Base-by-base conservation (phyloP, 1,139 yeast genomes). In the Keqinozyma sinolaborantium region DNA sequence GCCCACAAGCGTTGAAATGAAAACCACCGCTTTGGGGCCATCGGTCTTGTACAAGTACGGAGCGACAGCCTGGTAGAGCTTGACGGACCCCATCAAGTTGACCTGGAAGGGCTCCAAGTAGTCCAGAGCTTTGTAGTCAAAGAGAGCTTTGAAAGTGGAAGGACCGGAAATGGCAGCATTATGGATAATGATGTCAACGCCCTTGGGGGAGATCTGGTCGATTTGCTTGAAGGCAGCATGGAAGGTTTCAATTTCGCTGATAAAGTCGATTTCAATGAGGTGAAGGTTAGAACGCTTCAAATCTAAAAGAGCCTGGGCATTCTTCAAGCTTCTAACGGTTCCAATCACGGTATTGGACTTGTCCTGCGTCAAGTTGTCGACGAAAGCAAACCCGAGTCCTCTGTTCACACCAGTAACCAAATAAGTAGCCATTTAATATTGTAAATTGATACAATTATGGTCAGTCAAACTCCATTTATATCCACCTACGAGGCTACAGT, bases 71-170 rank as follows among this genome's bases (percentile, higher is more conserved):
- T 55, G 53, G 29, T 52, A 39, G 0, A 58, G 34, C 26, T 52
- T 51, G 11, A 63, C 36, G 3, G 66, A 57, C 0, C 65, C 69
- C 4, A 60, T 26, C n/a, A 51, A 40, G 31, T 64, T 64, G 19
- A 50, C 45, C 19, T 42, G 43, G 33, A 47, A 53, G n/a, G n/a
- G n/a, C n/a, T n/a, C n/a, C n/a, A n/a, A n/a, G n/a, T n/a, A n/a
- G n/a, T n/a, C n/a, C n/a, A n/a, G n/a, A n/a, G n/a, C n/a, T n/a
- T n/a, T n/a, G n/a, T n/a, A n/a, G n/a, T n/a, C n/a, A n/a, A n/a
- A n/a, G n/a, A n/a, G n/a, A n/a, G n/a, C n/a, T n/a, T n/a, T n/a
- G n/a, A n/a, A n/a, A n/a, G n/a, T n/a, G n/a, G n/a, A n/a, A n/a
- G n/a, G n/a, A n/a, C n/a, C n/a, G n/a, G n/a, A n/a, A n/a, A 6